A percentile compares a stretch with the other conserved stretches of the same genome.
phyloP scores from a whole-genome alignment of 768 basidiomycete species.

The Daedaleopsis nitida region DNA sequence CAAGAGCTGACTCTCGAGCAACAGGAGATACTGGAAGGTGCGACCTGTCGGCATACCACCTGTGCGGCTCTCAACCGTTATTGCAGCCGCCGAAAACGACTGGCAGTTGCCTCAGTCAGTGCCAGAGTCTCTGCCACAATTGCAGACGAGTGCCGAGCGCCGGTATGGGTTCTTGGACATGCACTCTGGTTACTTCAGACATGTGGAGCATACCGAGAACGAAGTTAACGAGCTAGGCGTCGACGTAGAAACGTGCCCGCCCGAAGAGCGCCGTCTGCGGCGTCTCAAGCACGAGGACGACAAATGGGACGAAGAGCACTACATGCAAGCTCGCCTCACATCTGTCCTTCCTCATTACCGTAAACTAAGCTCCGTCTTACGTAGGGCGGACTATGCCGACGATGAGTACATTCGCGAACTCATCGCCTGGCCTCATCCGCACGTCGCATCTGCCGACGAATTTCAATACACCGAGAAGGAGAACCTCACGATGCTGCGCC shows the following conservation, averaged over 20 bases:
- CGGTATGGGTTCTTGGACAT: constrained; percentile 79
- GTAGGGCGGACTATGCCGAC: constrained; percentile 81
- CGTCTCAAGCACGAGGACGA: constrained; percentile 66
- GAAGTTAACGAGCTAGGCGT: constrained; percentile 80
- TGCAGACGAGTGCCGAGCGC: constrained; percentile 45
- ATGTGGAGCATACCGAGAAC: constrained; percentile 74
- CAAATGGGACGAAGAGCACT: constrained; percentile 85
- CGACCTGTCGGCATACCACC: not conserved
- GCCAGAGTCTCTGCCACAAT: constrained; percentile 40
- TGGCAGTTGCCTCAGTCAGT: constrained; percentile 76
- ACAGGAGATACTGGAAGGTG: constrained; percentile 59
- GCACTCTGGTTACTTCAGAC: constrained; percentile 74
- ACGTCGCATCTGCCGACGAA: constrained; percentile 34
- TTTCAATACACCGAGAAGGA: constrained; percentile 73
- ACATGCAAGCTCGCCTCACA: constrained; percentile 55
- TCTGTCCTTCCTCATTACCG: not conserved
- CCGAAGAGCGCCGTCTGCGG: constrained; percentile 50
- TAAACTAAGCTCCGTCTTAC: not conserved
- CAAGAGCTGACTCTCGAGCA: constrained; percentile 51
- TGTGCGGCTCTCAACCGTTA: not conserved
- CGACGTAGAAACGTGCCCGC: constrained; percentile 59
- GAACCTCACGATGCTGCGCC: constrained; percentile 60
- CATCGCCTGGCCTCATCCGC: constrained; percentile 65
- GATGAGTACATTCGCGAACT: constrained; percentile 76
- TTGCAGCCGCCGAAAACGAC: constrained; percentile 70